Evolutionary conservation across 768 basidiomycete genomes (phyloP).

Genomic region (Psilocybe cubensis): DNA sequence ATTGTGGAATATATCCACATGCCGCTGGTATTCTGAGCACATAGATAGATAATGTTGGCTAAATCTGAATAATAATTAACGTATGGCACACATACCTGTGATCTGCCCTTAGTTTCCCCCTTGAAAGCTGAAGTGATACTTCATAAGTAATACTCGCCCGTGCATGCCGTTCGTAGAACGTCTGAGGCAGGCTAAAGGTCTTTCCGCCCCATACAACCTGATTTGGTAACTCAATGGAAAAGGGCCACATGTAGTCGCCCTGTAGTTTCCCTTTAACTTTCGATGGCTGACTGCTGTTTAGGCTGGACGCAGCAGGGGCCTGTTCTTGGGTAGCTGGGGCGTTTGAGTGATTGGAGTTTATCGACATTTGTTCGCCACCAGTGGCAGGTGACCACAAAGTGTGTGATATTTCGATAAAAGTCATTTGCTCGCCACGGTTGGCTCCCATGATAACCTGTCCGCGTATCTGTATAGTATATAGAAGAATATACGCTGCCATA

Average conservation of each 20-base stretch:
- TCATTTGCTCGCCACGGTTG: constrained; percentile 33
- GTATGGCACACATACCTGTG: constrained; percentile 29
- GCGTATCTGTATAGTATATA: constrained; percentile 27
- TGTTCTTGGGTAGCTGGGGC: not conserved
- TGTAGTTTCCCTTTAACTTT: constrained; percentile 31
- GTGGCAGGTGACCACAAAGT: constrained; percentile 43
- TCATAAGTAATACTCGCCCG: constrained; percentile 41
- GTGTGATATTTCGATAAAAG: constrained; percentile 36
- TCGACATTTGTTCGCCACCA: constrained; percentile 30
- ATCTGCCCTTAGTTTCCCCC: constrained; percentile 33
- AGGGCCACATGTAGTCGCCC: constrained; percentile 41
- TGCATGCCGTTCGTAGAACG: constrained; percentile 40
- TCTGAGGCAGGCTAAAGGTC: constrained; percentile 37
- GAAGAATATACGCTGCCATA: not conserved
- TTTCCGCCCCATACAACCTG: constrained; percentile 30
- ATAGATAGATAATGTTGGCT: not conserved
- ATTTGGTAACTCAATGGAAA: constrained; percentile 43
- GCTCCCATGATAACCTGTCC: constrained; percentile 44
- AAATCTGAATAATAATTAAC: not conserved
- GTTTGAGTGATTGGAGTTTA: constrained; percentile 5
- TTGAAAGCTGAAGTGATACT: constrained; percentile 31
- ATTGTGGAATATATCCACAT: constrained; percentile 37
- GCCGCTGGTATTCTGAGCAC: constrained; percentile 33
- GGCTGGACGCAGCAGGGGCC: constrained; percentile 1
- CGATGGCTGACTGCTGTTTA: not conserved